Conservation (phyloP, 768 basidiomycete species). For the Lactarius indigo region DNA sequence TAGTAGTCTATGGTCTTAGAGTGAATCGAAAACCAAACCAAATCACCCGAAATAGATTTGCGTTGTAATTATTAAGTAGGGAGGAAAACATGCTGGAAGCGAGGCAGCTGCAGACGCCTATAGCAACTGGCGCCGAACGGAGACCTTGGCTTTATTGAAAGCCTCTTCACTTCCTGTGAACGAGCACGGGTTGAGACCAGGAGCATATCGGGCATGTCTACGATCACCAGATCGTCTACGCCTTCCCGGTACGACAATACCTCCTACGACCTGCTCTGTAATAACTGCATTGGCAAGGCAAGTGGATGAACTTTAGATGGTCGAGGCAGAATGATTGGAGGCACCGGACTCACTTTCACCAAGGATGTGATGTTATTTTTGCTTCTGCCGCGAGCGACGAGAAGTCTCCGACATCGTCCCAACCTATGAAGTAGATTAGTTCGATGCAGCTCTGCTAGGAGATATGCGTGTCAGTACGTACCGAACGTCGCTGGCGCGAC, state of each 20-base stretch:
- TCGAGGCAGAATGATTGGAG: slow-evolving; percentile 22
- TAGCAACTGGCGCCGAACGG: slow-evolving; percentile 70
- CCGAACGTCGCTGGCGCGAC: slow-evolving; percentile 90
- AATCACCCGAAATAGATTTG: not conserved
- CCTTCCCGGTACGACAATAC: slow-evolving; percentile 83
- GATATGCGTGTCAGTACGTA: slow-evolving; percentile 36
- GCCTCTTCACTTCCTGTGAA: slow-evolving; percentile 83
- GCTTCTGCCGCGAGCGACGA: slow-evolving; percentile 81
- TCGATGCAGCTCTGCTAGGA: not conserved
- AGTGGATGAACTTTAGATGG: slow-evolving; percentile 1
- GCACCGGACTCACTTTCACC: slow-evolving; percentile 74
- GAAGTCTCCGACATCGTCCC: slow-evolving; percentile 92
- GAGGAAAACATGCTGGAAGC: not conserved
- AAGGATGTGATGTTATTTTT: slow-evolving; percentile 79
- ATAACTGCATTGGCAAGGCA: slow-evolving; percentile 54
- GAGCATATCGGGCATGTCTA: slow-evolving; percentile 87
- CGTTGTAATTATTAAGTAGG: not conserved
- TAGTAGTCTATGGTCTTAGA: not conserved
- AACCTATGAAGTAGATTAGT: slow-evolving; percentile 46
- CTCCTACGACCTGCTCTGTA: slow-evolving; percentile 88
- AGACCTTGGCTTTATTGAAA: slow-evolving; percentile 76
- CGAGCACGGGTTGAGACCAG: slow-evolving; percentile 86
- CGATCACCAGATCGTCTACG: slow-evolving; percentile 86
- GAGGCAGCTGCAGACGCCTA: slow-evolving; percentile 28
- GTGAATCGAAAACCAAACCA: not conserved